Evolutionary conservation across 345 rosid species (phyloP).

Genomic region (Boechera stricta): DNA sequence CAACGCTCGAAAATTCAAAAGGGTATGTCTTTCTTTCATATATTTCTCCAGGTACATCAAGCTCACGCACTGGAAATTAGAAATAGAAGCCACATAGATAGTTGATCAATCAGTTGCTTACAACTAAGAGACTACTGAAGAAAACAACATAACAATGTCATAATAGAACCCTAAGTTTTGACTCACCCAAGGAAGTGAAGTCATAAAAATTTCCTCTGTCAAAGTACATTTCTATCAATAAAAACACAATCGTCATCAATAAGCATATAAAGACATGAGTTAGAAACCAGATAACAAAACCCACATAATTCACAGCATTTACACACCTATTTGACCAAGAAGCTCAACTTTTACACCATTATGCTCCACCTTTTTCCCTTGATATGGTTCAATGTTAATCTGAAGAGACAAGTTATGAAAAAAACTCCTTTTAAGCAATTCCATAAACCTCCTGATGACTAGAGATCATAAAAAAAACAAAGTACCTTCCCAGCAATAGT

Average conservation of each 20-base stretch:
- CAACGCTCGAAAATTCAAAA: conserved; percentile 91
- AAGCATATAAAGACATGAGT: background rate
- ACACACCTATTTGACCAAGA: conserved; percentile 92
- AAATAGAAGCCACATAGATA: conserved; percentile 22
- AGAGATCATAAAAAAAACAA: conserved; percentile 8
- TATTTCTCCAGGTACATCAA: conserved; percentile 97
- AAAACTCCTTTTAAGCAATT: background rate
- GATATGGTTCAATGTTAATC: conserved; percentile 84
- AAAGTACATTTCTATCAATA: conserved; percentile 83
- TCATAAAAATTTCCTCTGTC: conserved; percentile 96
- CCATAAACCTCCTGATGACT: background rate
- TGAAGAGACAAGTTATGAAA: conserved; percentile 29
- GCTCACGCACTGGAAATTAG: conserved; percentile 77
- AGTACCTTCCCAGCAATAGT: conserved; percentile 86
- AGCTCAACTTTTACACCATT: conserved; percentile 96
- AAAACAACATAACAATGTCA: conserved; percentile 5
- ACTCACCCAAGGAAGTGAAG: conserved; percentile 96
- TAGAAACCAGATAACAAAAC: background rate
- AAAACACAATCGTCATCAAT: conserved; percentile 1
- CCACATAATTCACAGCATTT: background rate
- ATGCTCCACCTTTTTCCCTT: conserved; percentile 94
- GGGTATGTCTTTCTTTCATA: conserved; percentile 87
- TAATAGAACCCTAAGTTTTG: conserved; percentile 11
- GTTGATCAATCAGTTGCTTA: background rate
- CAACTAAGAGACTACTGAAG: background rate